phyloP scores from a whole-genome alignment of 306 rosid species.

The Quillaja saponaria region DNA sequence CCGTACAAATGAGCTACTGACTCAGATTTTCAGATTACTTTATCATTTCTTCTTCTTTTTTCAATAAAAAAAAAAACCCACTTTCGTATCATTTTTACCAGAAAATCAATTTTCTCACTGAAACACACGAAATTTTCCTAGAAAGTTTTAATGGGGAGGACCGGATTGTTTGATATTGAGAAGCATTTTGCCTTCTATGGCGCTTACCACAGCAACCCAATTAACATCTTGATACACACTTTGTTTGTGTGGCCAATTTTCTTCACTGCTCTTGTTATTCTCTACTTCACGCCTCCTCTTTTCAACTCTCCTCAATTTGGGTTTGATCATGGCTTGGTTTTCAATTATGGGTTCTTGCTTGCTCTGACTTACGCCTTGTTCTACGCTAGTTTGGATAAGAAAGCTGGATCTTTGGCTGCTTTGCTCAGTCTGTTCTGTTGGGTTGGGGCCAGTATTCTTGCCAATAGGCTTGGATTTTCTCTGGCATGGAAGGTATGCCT shows the following conservation, averaged over 20 bases:
- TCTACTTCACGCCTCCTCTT: slow-evolving; percentile 68
- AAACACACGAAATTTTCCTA: slow-evolving; percentile 4
- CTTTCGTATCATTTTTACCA: background rate
- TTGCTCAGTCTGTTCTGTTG: slow-evolving; percentile 60
- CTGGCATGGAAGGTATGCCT: slow-evolving; percentile 68
- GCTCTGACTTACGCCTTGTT: slow-evolving; percentile 50
- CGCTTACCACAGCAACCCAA: slow-evolving; percentile 78
- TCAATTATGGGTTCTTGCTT: slow-evolving; percentile 60
- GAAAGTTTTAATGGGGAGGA: background rate
- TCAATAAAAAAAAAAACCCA: too few species aligned
- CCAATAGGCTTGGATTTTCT: slow-evolving; percentile 49
- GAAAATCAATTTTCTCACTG: background rate
- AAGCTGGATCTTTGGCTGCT: slow-evolving; percentile 77
- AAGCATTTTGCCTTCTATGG: slow-evolving; percentile 87
- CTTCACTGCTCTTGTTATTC: slow-evolving; percentile 52
- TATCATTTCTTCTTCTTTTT: background rate
- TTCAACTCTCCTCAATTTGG: slow-evolving; percentile 21
- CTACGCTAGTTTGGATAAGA: slow-evolving; percentile 60
- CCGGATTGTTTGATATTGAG: slow-evolving; percentile 68
- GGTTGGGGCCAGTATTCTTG: slow-evolving; percentile 58
- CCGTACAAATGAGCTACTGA: too few species aligned
- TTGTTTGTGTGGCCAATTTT: slow-evolving; percentile 80
- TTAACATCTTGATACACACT: slow-evolving; percentile 60
- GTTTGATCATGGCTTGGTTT: slow-evolving; percentile 39
- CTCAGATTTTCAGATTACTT: too few species aligned